phyloP scores from a whole-genome alignment of 2,329 filamentous ascomycete genomes.

The Sporothrix humicola region DNA sequence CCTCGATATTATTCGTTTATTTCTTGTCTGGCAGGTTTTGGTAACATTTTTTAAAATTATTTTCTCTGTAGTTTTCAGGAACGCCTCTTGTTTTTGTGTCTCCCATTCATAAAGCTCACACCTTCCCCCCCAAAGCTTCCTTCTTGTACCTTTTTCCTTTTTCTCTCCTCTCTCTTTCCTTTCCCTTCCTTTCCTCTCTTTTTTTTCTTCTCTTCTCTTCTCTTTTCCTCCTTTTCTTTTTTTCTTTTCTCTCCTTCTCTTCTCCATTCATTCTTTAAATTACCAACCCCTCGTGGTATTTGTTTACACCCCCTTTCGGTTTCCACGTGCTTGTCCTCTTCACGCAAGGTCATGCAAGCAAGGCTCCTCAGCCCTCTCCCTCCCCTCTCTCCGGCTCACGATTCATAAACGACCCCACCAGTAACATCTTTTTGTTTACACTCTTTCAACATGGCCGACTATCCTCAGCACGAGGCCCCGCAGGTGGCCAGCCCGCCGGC shows the following conservation, averaged over 20 bases:
- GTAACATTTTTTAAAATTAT: conserved; percentile 20
- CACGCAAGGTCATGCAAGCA: conserved; percentile 14
- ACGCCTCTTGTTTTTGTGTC: neutral
- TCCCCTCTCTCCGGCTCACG: neutral
- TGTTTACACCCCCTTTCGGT: conserved; percentile 17
- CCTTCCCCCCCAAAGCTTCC: conserved; percentile 27
- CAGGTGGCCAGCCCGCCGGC: neutral
- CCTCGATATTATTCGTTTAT: conserved; percentile 22
- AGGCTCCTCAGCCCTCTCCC: conserved; percentile 19
- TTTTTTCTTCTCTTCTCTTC: neutral
- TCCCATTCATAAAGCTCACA: neutral
- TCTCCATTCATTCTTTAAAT: neutral
- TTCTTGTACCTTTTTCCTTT: conserved; percentile 6
- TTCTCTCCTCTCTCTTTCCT: conserved; percentile 6
- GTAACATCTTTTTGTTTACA: neutral
- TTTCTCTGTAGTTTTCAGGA: neutral
- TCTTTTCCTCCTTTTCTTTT: neutral
- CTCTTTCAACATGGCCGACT: neutral
- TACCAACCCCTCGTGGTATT: neutral
- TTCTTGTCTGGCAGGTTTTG: neutral
- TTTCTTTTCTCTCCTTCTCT: neutral
- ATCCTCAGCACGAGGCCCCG: neutral
- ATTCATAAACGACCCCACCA: too few species aligned
- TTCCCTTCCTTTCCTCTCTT: neutral
- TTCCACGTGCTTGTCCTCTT: conserved; percentile 15